phyloP scores from a whole-genome alignment of 495 filamentous ascomycete genomes.

The Talaromyces ruber region DNA sequence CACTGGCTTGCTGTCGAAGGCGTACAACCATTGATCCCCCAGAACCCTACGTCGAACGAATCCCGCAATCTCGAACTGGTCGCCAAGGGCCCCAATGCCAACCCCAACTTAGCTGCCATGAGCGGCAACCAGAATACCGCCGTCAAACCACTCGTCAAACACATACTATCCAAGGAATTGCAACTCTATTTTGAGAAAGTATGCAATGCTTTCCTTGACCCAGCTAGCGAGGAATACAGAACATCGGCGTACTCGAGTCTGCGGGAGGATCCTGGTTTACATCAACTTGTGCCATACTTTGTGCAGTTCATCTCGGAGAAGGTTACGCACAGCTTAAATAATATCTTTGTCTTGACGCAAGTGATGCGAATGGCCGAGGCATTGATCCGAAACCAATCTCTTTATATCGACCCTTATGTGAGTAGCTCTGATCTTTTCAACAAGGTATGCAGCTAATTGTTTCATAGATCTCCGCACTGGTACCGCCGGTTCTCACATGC shows the following conservation, averaged over 20 bases:
- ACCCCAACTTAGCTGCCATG: conserved; percentile 71
- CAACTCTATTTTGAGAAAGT: conserved; percentile 97
- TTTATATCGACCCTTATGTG: conserved; percentile 87
- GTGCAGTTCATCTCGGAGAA: conserved; percentile 90
- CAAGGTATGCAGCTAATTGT: not conserved
- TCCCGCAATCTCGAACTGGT: conserved; percentile 71
- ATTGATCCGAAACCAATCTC: conserved; percentile 68
- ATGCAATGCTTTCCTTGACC: conserved; percentile 75
- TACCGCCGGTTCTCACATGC: conserved; percentile 88
- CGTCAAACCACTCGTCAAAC: conserved; percentile 86
- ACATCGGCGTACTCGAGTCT: conserved; percentile 75
- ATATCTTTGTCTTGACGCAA: conserved; percentile 77
- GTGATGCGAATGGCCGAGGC: conserved; percentile 84
- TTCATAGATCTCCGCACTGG: conserved; percentile 57
- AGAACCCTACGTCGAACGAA: conserved; percentile 85
- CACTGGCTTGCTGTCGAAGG: conserved; percentile 97
- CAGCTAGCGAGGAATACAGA: conserved; percentile 75
- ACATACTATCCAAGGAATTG: conserved; percentile 88
- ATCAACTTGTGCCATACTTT: conserved; percentile 93
- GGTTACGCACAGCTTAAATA: conserved; percentile 81
- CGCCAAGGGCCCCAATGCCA: conserved; percentile 80
- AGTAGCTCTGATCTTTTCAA: conserved; percentile 10
- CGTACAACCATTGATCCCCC: conserved; percentile 88
- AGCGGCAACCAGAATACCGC: conserved; percentile 73
- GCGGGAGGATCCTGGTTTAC: conserved; percentile 78